Evolutionary conservation across 1,139 yeast genomes (phyloP), one percentile per base, ranked within the genome.

Genomic region (Pichia sp.): DNA sequence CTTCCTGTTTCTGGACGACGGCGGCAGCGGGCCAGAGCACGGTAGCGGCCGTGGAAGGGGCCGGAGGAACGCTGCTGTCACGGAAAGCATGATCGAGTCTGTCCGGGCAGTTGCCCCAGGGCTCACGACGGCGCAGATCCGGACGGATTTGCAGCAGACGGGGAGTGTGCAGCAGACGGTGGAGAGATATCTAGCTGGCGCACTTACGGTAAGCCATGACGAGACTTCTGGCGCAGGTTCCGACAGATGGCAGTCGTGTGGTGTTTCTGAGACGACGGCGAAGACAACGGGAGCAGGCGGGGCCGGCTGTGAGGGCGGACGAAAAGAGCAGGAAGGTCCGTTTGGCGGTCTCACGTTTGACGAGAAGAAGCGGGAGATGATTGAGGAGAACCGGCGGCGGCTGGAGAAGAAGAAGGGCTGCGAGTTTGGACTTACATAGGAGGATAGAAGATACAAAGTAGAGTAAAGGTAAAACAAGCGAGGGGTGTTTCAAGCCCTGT

Each of bases 91-190:
- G 98, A 77, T 92, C 50, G 95, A 87, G 61, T 85, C 88, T 0
- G 97, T 92, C 1, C 89, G 84, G 62, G 81, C 90, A 31, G 76
- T 92, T 59, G 96, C 90, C 0, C 97, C 98, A 1, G 76, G 76
- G 38, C 72, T 89, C 51, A 75, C 88, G 0, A 77, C 72, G 8
- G 87, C 79, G n/a, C 95, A 88, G 67, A 89, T 92, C 58, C 74
- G 80, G 57, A 72, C 75, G 58, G 89, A 83, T 64, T 72, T 81
- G 61, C 66, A 62, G 50, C 76, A 81, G 55, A 80, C 95, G 0
- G 96, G 96, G 0, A 84, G 87, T 6, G 92, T 92, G 1, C 93
- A 89, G 67, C 78, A 72, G 10, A 90, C 98, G 0, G 83, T 90
- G 23, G 89, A 90, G 55, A 76, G 84, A 53, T 85, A 13, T 74